phyloP scores from a whole-genome alignment of 2,329 filamentous ascomycete species.

The Ophiocordyceps robertsii region DNA sequence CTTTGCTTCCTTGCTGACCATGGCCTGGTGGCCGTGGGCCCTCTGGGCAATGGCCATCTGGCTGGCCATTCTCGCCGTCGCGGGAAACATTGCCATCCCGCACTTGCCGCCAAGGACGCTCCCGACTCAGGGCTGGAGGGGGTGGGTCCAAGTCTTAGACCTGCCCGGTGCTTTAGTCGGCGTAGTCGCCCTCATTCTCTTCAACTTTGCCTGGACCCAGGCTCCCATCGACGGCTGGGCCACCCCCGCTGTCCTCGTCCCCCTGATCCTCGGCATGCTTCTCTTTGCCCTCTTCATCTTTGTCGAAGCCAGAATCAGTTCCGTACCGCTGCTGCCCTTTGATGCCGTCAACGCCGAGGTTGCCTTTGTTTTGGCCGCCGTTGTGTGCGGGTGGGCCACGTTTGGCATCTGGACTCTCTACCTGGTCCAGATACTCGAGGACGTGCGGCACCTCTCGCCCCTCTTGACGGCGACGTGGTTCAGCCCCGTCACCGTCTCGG shows the following conservation, averaged over 20 bases:
- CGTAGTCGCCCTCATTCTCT: constrained; percentile 40
- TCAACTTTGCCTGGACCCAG: constrained; percentile 58
- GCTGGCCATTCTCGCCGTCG: constrained; percentile 17
- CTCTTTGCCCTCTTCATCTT: constrained; percentile 42
- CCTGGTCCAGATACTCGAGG: constrained; percentile 33
- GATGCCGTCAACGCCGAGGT: constrained; percentile 26
- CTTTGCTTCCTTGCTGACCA: constrained; percentile 25
- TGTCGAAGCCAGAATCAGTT: constrained; percentile 34
- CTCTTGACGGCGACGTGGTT: constrained; percentile 31
- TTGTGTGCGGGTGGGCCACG: constrained; percentile 38
- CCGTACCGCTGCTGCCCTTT: constrained; percentile 44
- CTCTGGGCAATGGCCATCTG: constrained; percentile 28
- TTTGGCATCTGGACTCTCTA: constrained; percentile 44
- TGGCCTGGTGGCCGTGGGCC: constrained; percentile 34
- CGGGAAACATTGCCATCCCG: constrained; percentile 22
- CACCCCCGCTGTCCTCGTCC: constrained; percentile 38
- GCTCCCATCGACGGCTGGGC: constrained; percentile 46
- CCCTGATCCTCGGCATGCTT: constrained; percentile 42
- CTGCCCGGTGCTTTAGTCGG: constrained; percentile 28
- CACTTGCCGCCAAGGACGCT: constrained; percentile 8
- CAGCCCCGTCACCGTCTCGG: constrained; percentile 27
- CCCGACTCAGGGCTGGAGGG: constrained; percentile 4
- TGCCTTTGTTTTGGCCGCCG: constrained; percentile 42
- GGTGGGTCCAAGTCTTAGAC: constrained; percentile 20
- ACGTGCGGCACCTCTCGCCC: constrained; percentile 25